phyloP scores from a whole-genome alignment of 257 asterid species.

The Fraxinus quadrangulata region DNA sequence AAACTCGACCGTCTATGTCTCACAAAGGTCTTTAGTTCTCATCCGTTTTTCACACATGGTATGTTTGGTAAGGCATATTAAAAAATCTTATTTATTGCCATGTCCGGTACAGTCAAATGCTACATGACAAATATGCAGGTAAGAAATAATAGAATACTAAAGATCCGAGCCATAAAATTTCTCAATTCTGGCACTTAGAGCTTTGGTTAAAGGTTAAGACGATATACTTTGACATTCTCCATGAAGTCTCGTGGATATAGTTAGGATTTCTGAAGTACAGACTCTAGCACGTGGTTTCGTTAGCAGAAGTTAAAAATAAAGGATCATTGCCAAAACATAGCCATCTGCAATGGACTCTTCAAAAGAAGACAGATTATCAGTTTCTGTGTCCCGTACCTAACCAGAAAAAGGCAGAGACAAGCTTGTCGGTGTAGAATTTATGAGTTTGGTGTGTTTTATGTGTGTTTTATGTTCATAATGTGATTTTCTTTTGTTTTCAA shows the following conservation, averaged over 20 bases:
- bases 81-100: no score
- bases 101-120: background rate
- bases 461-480: conserved; percentile 22
- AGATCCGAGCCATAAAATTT: no score
- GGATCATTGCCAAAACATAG: conserved; percentile 18
- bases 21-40: conserved; percentile 5
- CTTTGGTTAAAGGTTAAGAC: conserved; percentile 15
- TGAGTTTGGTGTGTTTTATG: conserved; percentile 26
- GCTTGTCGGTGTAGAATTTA: conserved; percentile 18
- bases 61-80: background rate
- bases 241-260: conserved; percentile 12
- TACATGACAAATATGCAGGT: background rate
- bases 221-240: conserved; percentile 18
- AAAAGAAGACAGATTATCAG: conserved; percentile 12
- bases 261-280: conserved; percentile 29
- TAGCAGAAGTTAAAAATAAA: conserved; percentile 28
- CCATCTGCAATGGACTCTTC: conserved; percentile 15
- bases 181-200: background rate
- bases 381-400: conserved; percentile 25
- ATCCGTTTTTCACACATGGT: conserved; percentile 5
- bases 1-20: conserved; percentile 9
- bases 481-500: background rate
- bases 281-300: conserved; percentile 18
- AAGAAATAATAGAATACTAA: no score
- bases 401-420: background rate